phyloP scores from a whole-genome alignment of 306 rosid genomes.

The Lotus japonicus region DNA sequence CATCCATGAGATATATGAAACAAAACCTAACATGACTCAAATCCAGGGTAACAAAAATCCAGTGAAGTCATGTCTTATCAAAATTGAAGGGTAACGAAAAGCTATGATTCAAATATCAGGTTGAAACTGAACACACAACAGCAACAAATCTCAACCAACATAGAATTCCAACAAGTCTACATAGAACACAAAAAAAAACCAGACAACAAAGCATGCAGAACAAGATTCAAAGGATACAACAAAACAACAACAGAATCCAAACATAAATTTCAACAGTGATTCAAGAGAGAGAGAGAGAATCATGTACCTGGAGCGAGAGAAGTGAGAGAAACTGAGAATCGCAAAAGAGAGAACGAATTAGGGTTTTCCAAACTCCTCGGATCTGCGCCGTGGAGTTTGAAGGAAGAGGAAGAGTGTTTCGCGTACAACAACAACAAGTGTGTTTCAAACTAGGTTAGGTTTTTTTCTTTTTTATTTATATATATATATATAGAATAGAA shows the following conservation, averaged over 20 bases:
- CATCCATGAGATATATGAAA: neutral
- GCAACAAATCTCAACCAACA: neutral
- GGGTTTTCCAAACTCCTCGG: conserved; percentile 91
- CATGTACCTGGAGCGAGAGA: conserved; percentile 24
- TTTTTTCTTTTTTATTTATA: too few species aligned
- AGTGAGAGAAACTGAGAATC: neutral
- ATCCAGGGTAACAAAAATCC: too few species aligned
- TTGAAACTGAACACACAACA: neutral
- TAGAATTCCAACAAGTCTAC: too few species aligned
- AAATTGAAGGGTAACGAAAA: neutral
- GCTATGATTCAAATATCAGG: neutral
- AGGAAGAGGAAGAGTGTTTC: neutral
- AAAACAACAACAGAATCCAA: conserved; percentile 15
- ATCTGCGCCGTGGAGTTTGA: conserved; percentile 94
- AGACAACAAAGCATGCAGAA: too few species aligned
- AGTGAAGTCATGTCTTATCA: neutral
- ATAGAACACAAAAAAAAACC: too few species aligned
- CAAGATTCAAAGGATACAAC: too few species aligned
- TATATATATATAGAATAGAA: too few species aligned
- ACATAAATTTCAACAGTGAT: neutral
- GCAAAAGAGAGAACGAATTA: conserved; percentile 11
- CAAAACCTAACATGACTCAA: neutral
- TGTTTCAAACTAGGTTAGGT: neutral
- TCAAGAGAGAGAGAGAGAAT: neutral
- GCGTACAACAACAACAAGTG: neutral